These are phyloP conservation scores for Rhododendron ovatum DNA, from an alignment of 148 eudicot genomes.

Conservation along the genomic window DNA sequence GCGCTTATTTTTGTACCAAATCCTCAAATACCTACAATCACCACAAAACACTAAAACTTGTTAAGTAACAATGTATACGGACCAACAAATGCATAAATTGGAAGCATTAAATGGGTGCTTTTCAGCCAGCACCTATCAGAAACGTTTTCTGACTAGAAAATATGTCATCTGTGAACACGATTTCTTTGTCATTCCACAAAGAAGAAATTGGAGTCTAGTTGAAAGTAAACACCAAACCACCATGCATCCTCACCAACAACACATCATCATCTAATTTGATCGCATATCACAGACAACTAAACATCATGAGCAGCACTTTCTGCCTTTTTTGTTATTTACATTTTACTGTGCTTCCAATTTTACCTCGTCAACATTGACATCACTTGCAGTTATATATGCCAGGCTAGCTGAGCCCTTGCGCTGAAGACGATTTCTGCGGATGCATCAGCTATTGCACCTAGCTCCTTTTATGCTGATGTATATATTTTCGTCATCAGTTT, in stretches of 20 bases:
- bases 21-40: no score
- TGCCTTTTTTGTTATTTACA: neutral
- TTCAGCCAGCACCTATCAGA: no score
- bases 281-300: neutral
- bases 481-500: slow-evolving; percentile 71
- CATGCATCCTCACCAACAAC: slow-evolving; percentile 84
- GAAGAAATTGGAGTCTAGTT: slow-evolving; percentile 27
- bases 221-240: slow-evolving; percentile 48
- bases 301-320: neutral
- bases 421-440: slow-evolving; percentile 88
- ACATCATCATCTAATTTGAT: neutral
- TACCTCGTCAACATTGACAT: slow-evolving; percentile 96
- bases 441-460: slow-evolving; percentile 39
- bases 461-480: slow-evolving; percentile 65
- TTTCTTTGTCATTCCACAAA: slow-evolving; percentile 5
- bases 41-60: no score
- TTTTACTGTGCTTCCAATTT: neutral
- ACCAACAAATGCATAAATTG: no score
- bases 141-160: neutral
- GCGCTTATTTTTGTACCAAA: no score
- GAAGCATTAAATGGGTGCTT: no score
- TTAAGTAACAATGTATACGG: no score
- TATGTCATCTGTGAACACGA: neutral
- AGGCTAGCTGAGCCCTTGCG: slow-evolving; percentile 73
- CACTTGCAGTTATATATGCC: slow-evolving; percentile 73